Conservation (phyloP, 345 rosid genomes). For the Gossypium herbaceum region DNA sequence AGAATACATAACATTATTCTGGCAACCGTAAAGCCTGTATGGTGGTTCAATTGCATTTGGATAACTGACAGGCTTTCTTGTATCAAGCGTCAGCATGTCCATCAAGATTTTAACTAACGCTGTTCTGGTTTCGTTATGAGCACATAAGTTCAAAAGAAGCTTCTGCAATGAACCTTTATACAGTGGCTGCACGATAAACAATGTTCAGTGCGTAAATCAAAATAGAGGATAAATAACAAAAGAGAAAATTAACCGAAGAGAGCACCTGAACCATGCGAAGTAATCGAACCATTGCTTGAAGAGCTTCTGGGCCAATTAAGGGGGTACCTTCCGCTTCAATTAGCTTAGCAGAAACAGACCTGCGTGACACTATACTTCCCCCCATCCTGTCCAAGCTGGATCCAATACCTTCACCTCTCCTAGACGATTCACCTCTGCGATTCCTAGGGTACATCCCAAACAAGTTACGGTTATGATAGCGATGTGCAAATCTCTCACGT, state of each 20-base stretch:
- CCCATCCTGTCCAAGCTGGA: slow-evolving; percentile 63
- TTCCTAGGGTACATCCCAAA: slow-evolving; percentile 93
- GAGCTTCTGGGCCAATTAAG: slow-evolving; percentile 74
- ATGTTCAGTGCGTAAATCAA: slow-evolving; percentile 11
- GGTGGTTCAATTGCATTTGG: slow-evolving; percentile 57
- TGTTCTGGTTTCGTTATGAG: slow-evolving; percentile 80
- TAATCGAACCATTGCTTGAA: slow-evolving; percentile 81
- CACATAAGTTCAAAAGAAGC: slow-evolving; percentile 87
- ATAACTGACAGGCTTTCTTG: slow-evolving; percentile 45
- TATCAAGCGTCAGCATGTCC: slow-evolving; percentile 83
- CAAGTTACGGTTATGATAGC: slow-evolving; percentile 73
- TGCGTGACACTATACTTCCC: slow-evolving; percentile 54
- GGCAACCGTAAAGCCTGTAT: slow-evolving; percentile 88
- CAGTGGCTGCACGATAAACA: slow-evolving; percentile 55
- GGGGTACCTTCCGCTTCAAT: slow-evolving; percentile 93
- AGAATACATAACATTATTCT: slow-evolving; percentile 83
- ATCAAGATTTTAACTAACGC: slow-evolving; percentile 70
- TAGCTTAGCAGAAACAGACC: slow-evolving; percentile 55
- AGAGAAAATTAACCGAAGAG: not conserved
- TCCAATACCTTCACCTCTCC: slow-evolving; percentile 74
- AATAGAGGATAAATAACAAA: slow-evolving; percentile 4
- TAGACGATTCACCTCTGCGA: slow-evolving; percentile 92
- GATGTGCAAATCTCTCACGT: slow-evolving; percentile 92
- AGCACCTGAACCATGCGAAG: slow-evolving; percentile 92
- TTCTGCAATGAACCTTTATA: slow-evolving; percentile 88